Evolutionary conservation across 371 early-diverging fungal genomes (phyloP), one percentile per base, ranked within the genome.

Genomic region (Blakeslea trispora): DNA sequence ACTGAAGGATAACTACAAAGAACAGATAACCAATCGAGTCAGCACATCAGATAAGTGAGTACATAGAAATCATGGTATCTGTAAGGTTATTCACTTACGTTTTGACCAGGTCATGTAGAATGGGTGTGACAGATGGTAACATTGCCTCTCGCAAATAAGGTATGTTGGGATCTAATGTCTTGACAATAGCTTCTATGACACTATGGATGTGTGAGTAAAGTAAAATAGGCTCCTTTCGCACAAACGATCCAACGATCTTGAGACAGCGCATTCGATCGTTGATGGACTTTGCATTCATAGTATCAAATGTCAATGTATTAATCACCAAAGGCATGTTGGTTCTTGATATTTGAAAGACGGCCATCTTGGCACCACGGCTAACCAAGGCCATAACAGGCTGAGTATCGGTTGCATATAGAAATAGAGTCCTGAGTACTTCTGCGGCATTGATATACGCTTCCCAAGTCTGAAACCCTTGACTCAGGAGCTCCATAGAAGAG

Each of bases 161-260:
- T 8, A 75, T 66, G 54, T 90, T 92, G 0, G 95, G 95, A 66
- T 94, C 92, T 19, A 93, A 68, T n/a, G 88, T 84, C 50, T 88
- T 90, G 3, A 94, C 89, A 34, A 94, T 85, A 0, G 89, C 84
- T 57, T 92, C 95, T 1, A 88, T 80, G 2, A 93, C 79, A 3
- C 75, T 72, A 6, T 86, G 74, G 0, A 92, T 69, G 57, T 82
- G 77, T 2, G 77, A 64, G 59, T 83, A 84, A 0, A 93, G 63
- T 3, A 93, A 55, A 8, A 75, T 44, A 0, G 92, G 92, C 58
- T 85, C 84, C 79, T 90, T 92, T 46, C 84, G 71, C 11, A 92
- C 83, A 66, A 93, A 86, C 41, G 82, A 72, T 0, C 89, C 86
- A 34, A 93, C 79, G 0, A 93, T 67, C 57, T 84, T 86, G 50